Conservation (phyloP, 805 yeast species). For the Phaffomyces thermotolerans region DNA sequence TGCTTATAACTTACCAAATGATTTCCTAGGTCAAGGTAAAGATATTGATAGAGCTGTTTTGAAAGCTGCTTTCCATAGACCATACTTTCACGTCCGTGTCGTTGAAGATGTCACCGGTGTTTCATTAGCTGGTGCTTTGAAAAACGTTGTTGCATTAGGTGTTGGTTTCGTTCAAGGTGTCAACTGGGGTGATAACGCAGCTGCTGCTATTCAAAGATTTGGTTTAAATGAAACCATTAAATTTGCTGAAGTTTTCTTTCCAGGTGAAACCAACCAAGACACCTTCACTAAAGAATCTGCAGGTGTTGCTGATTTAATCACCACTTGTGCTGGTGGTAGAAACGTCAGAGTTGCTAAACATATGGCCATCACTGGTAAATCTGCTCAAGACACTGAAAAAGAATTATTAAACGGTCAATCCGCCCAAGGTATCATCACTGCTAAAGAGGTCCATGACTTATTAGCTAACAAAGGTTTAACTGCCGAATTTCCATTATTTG, state of each 20-base stretch:
- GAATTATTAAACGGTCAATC: slow-evolving; percentile 89
- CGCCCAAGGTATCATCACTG: slow-evolving; percentile 91
- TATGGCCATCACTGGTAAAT: slow-evolving; percentile 73
- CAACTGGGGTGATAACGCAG: slow-evolving; percentile 99
- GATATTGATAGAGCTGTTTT: slow-evolving; percentile 62
- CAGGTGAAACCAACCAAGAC: slow-evolving; percentile 32
- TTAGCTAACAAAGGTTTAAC: slow-evolving; percentile 22
- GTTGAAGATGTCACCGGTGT: slow-evolving; percentile 93
- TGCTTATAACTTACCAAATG: slow-evolving; percentile 73
- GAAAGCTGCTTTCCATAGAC: slow-evolving; percentile 88
- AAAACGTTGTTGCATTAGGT: slow-evolving; percentile 92
- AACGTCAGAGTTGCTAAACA: slow-evolving; percentile 85
- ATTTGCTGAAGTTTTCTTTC: slow-evolving; percentile 80
- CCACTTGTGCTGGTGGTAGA: slow-evolving; percentile 97
- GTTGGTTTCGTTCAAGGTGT: slow-evolving; percentile 97
- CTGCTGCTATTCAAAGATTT: slow-evolving; percentile 94
- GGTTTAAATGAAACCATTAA: slow-evolving; percentile 86
- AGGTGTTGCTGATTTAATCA: slow-evolving; percentile 97
- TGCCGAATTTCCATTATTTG: slow-evolving; percentile 65
- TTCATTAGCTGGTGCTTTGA: slow-evolving; percentile 93
- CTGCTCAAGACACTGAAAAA: slow-evolving; percentile 78
- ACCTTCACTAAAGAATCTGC: slow-evolving; percentile 93
- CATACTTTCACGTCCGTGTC: slow-evolving; percentile 94
- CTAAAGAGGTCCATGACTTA: slow-evolving; percentile 81
- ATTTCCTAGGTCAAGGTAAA: slow-evolving; percentile 38